Conservation (phyloP, 2,329 filamentous ascomycete species). For the Echinosphaeria canescens region DNA sequence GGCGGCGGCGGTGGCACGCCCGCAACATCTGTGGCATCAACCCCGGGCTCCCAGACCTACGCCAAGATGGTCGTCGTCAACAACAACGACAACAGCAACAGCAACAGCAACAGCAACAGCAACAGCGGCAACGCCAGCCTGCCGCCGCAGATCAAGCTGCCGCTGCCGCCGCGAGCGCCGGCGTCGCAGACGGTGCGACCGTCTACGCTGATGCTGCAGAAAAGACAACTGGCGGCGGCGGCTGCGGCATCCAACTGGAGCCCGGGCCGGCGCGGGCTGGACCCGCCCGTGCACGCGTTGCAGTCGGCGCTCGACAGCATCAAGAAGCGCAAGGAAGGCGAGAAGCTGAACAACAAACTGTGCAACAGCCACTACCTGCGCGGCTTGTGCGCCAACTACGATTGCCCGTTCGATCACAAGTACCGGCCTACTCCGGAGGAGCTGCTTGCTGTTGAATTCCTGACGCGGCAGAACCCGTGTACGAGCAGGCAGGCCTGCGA, state of each 20-base stretch:
- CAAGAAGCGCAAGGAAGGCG: conserved; percentile 28
- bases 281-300: conserved; percentile 25
- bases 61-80: too few species aligned
- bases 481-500: conserved; percentile 33
- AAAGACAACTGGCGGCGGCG: conserved; percentile 6
- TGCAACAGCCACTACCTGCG: conserved; percentile 41
- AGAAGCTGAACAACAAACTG: too few species aligned
- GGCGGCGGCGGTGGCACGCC: conserved; percentile 2
- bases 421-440: conserved; percentile 30
- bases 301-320: conserved; percentile 24
- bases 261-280: conserved; percentile 30
- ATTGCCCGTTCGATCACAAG: conserved; percentile 35
- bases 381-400: conserved; percentile 29
- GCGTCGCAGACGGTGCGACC: conserved; percentile 14
- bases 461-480: conserved; percentile 36
- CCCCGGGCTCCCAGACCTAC: too few species aligned
- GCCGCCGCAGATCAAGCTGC: conserved; percentile 21
- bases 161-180: conserved; percentile 9
- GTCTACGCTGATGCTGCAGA: conserved; percentile 8
- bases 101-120: conserved; percentile 8
- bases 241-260: conserved; percentile 20
- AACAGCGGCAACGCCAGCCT: conserved; percentile 16
- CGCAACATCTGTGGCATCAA: conserved; percentile 6
- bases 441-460: conserved; percentile 28
- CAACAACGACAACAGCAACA: too few species aligned